phyloP scores from a whole-genome alignment of 139 green algal species.

The Spirogloea muscicola region DNA sequence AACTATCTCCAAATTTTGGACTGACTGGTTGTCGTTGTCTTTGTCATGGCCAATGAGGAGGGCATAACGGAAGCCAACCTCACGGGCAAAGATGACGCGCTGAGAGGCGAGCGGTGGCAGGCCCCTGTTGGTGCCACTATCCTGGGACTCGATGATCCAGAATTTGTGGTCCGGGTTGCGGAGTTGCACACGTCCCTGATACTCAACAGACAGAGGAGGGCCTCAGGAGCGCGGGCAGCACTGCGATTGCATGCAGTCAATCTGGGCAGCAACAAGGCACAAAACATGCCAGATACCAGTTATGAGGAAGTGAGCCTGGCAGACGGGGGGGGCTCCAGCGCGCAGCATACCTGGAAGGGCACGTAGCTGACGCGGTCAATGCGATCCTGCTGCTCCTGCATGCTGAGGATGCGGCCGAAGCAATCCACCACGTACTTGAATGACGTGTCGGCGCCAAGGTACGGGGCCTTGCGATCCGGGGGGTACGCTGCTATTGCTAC shows the following conservation, averaged over 20 bases:
- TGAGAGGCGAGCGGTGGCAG: constrained; percentile 3
- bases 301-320: neutral
- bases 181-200: constrained; percentile 38
- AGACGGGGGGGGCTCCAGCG: neutral
- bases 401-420: constrained; percentile 41
- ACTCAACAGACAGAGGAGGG: no score
- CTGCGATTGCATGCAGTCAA: neutral
- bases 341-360: constrained; percentile 26
- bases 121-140: constrained; percentile 11
- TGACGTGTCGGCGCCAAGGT: neutral
- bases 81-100: constrained; percentile 73
- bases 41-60: no score
- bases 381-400: constrained; percentile 38
- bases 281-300: neutral
- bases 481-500: neutral
- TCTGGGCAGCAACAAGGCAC: no score
- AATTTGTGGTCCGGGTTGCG: constrained; percentile 35
- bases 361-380: constrained; percentile 33
- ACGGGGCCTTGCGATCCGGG: constrained; percentile 13
- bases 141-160: constrained; percentile 43
- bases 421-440: constrained; percentile 54
- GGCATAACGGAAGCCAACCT: no score
- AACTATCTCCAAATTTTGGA: no score
- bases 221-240: no score
- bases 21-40: no score